Conservation (phyloP, 1,284 basidiomycete species). For the Butyriboletus appendiculatus region DNA sequence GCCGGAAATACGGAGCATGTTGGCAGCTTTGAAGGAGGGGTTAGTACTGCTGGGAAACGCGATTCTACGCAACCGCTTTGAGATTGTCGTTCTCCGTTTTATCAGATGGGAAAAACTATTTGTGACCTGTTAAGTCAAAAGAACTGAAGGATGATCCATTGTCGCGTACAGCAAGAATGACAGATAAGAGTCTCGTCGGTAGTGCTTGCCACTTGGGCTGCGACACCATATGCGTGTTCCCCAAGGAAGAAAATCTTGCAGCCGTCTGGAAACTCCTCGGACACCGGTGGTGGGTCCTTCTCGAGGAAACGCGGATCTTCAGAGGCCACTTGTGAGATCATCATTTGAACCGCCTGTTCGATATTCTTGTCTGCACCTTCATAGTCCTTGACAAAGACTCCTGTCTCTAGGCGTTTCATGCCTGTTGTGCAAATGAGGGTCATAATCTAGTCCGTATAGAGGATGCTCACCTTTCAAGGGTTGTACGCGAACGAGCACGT, state of each 20-base stretch:
- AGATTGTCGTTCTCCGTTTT: conserved; percentile 79
- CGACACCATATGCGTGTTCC: conserved; percentile 91
- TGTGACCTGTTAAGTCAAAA: conserved; percentile 6
- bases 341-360: conserved; percentile 86
- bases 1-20: conserved; percentile 68
- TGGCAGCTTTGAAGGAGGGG: conserved; percentile 76
- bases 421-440: conserved; percentile 47
- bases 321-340: conserved; percentile 73
- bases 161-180: conserved; percentile 74
- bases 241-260: conserved; percentile 96
- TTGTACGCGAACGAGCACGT: conserved; percentile 80
- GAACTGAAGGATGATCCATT: background rate
- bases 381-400: conserved; percentile 94
- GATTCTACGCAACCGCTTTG: conserved; percentile 60
- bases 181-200: conserved; percentile 72
- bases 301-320: conserved; percentile 92
- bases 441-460: background rate
- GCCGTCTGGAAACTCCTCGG: conserved; percentile 88
- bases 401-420: conserved; percentile 85
- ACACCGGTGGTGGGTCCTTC: conserved; percentile 76
- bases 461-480: conserved; percentile 77
- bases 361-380: conserved; percentile 80
- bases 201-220: conserved; percentile 70
- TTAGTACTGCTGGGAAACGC: conserved; percentile 64
- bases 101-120: conserved; percentile 86